Evolutionary conservation across 2,329 filamentous ascomycete species (phyloP).

Genomic region (Cordyceps cateniannulata): DNA sequence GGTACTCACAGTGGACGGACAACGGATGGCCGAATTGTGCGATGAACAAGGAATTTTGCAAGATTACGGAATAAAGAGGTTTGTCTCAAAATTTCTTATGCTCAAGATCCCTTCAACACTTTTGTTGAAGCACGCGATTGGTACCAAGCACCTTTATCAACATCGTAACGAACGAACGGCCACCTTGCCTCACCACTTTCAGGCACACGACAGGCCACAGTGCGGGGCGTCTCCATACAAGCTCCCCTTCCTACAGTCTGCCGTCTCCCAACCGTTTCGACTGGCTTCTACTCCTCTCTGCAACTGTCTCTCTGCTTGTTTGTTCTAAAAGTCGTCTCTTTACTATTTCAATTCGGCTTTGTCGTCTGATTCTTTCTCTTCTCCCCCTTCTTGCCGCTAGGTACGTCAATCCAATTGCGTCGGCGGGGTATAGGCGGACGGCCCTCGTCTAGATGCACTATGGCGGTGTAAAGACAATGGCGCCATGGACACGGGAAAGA

Average conservation of each 20-base stretch:
- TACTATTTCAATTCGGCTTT: neutral
- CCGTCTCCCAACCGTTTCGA: neutral
- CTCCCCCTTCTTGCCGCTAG: neutral
- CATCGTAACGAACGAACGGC: neutral
- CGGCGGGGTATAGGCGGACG: neutral
- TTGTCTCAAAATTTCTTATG: too few relatives aligned
- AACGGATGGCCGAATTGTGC: too few relatives aligned
- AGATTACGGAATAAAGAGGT: too few relatives aligned
- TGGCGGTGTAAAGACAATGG: constrained; percentile 9
- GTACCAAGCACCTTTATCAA: too few relatives aligned
- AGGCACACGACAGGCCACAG: constrained; percentile 11
- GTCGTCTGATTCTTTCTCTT: neutral
- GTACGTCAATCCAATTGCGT: constrained; percentile 1
- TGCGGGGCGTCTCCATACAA: constrained; percentile 11
- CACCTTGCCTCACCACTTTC: constrained; percentile 5
- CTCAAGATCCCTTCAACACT: too few relatives aligned
- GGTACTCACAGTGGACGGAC: neutral
- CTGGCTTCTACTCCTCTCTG: neutral
- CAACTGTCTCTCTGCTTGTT: constrained; percentile 7
- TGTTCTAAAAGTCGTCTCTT: neutral
- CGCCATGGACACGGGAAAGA: neutral
- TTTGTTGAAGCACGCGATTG: too few relatives aligned
- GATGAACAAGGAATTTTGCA: too few relatives aligned
- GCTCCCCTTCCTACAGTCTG: neutral
- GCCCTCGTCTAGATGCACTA: neutral